Base-by-base conservation (phyloP, 1,284 basidiomycete species). In the Hymenochaete sp. region DNA sequence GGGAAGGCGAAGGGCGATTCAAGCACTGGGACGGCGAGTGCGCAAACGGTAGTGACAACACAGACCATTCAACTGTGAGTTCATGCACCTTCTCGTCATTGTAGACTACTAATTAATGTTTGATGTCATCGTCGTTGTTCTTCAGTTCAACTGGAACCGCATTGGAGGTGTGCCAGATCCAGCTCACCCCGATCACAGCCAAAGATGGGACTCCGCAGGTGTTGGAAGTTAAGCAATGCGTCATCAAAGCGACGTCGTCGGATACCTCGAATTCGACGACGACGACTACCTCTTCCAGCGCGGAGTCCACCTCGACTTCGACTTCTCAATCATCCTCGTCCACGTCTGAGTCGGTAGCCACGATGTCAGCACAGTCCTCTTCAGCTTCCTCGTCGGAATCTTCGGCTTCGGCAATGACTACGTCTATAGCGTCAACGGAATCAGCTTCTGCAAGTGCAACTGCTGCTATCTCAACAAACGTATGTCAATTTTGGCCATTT, bases 211-310 rank as follows among this genome's bases (percentile, higher is more conserved):
- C 71, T 25, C 64, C 68, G 38, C 42, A 61, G 25, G 68, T 83
- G 22, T 63, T 73, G 56, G 74, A 82, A 58, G 72, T 78, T 42
- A 70, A 67, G 56, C 67, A 67, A 21, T 87, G 83, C 57, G 72
- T 69, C 8, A 46, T 77, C 27, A 42, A 47, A 22, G 41, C 46
- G 7, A 40, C 44, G 29, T 31, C 25, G 16, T 35, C 37, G 13
- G 29, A 22, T 27, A 44, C 44, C 32, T 31, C 47, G 13, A 45
- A 57, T 22, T 41, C 45, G 14, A 49, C 63, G 18, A 47, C 59
- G 14, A 54, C 59, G 18, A 48, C 53, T 18, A 27, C 38, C 18
- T 37, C 53, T n/a, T 22, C 41, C 31, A 26, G 53, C 6, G 36
- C 49, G n/a, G 5, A 5, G 21, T 44, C 54, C 19, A 29, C 41